Conservation (phyloP, 73 alveolate genomes). For the Halteria grandinella region DNA sequence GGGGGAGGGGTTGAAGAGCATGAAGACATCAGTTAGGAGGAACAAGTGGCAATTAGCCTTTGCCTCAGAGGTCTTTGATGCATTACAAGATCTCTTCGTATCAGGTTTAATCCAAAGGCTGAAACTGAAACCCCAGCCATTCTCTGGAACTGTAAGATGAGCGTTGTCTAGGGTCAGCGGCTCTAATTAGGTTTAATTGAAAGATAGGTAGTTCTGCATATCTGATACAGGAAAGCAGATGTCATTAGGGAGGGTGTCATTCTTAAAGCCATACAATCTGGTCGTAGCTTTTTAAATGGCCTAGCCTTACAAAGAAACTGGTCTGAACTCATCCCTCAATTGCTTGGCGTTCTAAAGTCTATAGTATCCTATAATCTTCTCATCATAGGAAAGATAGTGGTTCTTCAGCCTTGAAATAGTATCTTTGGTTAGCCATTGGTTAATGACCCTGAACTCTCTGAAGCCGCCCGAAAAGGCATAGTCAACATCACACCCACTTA, state of each 20-base stretch:
- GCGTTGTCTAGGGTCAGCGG: background rate
- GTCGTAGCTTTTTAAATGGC: background rate
- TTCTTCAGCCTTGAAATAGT: background rate
- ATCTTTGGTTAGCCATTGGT: background rate
- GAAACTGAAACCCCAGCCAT: slow-evolving; percentile 11
- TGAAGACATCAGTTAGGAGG: background rate
- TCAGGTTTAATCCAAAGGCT: slow-evolving; percentile 12
- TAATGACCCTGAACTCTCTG: slow-evolving; percentile 7
- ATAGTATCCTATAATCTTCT: background rate
- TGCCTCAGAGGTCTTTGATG: slow-evolving; percentile 15
- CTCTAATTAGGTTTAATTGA: background rate
- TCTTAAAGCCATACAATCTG: background rate
- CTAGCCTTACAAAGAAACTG: no score
- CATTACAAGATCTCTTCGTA: background rate
- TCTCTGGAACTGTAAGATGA: background rate
- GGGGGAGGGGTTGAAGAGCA: slow-evolving; percentile 36
- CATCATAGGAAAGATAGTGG: slow-evolving; percentile 23
- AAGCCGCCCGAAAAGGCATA: slow-evolving; percentile 28
- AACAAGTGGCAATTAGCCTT: background rate
- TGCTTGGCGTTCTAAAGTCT: background rate
- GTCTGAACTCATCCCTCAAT: background rate
- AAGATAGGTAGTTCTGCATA: background rate
- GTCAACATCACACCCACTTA: background rate
- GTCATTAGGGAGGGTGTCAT: slow-evolving; percentile 7
- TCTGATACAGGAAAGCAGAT: slow-evolving; percentile 3